phyloP scores from a whole-genome alignment of 2,329 filamentous ascomycete species.

The Stagonosporopsis tanaceti region DNA sequence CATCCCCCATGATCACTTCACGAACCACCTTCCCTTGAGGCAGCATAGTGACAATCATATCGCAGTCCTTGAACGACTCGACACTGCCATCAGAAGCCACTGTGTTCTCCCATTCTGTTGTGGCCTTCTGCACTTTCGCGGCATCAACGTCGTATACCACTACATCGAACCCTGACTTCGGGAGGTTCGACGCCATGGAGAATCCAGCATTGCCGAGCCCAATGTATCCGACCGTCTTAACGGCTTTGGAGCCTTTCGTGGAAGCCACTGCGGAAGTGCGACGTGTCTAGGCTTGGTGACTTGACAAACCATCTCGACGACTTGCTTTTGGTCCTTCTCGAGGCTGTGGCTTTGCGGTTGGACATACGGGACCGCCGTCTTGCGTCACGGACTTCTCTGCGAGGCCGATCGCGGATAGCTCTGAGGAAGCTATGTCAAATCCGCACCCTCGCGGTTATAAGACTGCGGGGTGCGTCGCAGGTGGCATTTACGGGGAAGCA shows the following conservation, averaged over 20 bases:
- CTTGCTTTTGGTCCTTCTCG: background rate
- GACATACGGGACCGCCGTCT: background rate
- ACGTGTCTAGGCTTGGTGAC: background rate
- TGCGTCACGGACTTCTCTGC: background rate
- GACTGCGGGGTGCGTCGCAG: background rate
- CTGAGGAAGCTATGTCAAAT: background rate
- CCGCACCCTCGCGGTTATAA: background rate
- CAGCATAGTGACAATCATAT: conserved; percentile 16
- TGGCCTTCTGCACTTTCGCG: no score
- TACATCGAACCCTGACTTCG: no score
- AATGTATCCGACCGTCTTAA: conserved; percentile 13
- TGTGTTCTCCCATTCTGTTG: no score
- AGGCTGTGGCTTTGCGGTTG: background rate
- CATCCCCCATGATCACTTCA: background rate
- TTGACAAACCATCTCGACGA: background rate
- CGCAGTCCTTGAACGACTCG: background rate
- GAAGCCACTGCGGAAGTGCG: background rate
- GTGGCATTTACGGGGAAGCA: conserved; percentile 12
- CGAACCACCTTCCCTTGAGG: background rate
- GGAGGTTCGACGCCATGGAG: background rate
- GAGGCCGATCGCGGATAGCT: background rate
- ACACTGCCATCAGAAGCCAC: no score
- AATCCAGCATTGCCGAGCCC: conserved; percentile 17
- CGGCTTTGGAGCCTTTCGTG: background rate
- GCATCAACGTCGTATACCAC: no score